Evolutionary conservation across 1,284 basidiomycete genomes (phyloP).

Genomic region (Trichosporon faecale): DNA sequence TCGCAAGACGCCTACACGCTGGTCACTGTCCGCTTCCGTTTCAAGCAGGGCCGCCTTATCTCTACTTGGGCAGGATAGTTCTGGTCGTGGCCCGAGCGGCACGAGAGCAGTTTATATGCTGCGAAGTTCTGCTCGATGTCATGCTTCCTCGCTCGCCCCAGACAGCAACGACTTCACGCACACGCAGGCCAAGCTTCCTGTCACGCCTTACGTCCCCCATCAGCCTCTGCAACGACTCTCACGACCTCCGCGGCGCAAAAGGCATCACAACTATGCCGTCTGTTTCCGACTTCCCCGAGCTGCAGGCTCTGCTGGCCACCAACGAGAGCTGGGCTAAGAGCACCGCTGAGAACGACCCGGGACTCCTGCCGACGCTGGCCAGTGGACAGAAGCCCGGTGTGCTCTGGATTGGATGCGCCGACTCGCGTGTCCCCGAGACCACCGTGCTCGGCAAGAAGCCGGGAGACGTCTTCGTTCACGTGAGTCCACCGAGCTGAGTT

Average conservation of each 20-base stretch:
- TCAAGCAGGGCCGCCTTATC: neutral
- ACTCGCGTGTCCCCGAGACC: slow-evolving; percentile 51
- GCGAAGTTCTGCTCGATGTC: neutral
- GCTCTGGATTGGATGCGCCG: slow-evolving; percentile 52
- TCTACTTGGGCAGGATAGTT: neutral
- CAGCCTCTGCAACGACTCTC: neutral
- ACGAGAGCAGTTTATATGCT: neutral
- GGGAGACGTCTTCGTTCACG: slow-evolving; percentile 67
- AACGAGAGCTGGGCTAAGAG: slow-evolving; percentile 43
- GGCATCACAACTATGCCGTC: neutral
- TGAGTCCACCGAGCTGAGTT: slow-evolving; percentile 23
- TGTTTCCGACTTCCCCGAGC: slow-evolving; percentile 25
- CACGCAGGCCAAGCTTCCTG: neutral
- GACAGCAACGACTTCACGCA: neutral
- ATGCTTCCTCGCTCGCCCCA: neutral
- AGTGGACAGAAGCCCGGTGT: slow-evolving; percentile 47
- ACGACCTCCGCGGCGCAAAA: neutral
- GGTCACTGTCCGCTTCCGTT: neutral
- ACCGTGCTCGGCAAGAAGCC: slow-evolving; percentile 53
- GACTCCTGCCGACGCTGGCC: slow-evolving; percentile 38
- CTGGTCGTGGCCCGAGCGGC: neutral
- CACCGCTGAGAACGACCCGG: slow-evolving; percentile 33
- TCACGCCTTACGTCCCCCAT: neutral
- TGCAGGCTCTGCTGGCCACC: slow-evolving; percentile 32
- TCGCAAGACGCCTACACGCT: neutral